A percentile compares a stretch with the other conserved stretches of the same genome.
Conservation (phyloP, 2,329 filamentous ascomycete genomes). For the Calonectria fujianensis region DNA sequence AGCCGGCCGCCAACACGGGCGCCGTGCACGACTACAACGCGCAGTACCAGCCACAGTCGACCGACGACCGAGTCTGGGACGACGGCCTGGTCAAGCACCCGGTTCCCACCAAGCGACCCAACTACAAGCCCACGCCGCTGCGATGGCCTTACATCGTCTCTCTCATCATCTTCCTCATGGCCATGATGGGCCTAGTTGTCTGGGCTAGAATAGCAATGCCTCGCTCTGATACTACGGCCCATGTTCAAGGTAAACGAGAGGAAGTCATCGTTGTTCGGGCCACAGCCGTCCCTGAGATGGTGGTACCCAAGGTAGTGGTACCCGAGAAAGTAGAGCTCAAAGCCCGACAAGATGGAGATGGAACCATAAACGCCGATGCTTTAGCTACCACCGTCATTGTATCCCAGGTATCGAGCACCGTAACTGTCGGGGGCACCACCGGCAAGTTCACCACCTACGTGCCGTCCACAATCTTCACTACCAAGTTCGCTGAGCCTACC, state of each 20-base stretch:
- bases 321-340: not conserved
- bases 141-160: conserved; percentile 52
- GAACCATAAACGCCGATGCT: conserved; percentile 6
- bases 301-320: not conserved
- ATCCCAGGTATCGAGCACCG: conserved; percentile 34
- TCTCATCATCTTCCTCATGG: conserved; percentile 46
- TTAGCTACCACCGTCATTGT: conserved; percentile 14
- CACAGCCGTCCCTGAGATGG: not conserved
- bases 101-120: conserved; percentile 41
- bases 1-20: conserved; percentile 42
- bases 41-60: conserved; percentile 51
- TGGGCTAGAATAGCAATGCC: conserved; percentile 53
- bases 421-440: conserved; percentile 17
- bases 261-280: not conserved
- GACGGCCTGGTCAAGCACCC: conserved; percentile 41
- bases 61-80: conserved; percentile 51
- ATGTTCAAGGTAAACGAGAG: conserved; percentile 46
- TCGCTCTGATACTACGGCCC: conserved; percentile 50
- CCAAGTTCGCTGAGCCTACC: conserved; percentile 14
- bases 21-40: conserved; percentile 42
- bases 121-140: conserved; percentile 53
- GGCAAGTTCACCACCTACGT: conserved; percentile 41
- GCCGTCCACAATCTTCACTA: conserved; percentile 25
- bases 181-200: conserved; percentile 49
- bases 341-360: not conserved